Evolutionary conservation across 495 filamentous ascomycete genomes (phyloP), one percentile per base, ranked within the genome.

Genomic region (Xylaria flabelliformis): DNA sequence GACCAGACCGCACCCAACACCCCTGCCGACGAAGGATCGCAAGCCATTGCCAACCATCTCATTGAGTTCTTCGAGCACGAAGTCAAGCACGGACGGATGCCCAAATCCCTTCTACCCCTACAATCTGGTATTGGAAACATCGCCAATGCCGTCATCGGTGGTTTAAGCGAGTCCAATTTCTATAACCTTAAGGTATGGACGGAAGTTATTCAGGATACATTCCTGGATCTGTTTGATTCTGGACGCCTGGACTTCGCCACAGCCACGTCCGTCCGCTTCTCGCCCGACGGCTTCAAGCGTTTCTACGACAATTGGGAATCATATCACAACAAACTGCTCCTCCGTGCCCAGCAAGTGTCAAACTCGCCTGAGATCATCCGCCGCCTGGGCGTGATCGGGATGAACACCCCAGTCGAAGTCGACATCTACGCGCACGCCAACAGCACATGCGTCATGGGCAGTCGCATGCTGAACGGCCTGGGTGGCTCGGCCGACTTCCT

Each of bases 361-460:
- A 97, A 97, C 89, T 91, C 90, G n/a, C 94, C 94, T 73, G 94
- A 97, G 83, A 97, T 97, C 85, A 97, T 97, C 84, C 89, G 92
- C 21, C 88, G 94, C 4, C 85, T 97, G 1, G 94, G 94, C 69
- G 90, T 93, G 74, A 97, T 97, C 79, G 94, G 93, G 79, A 97
- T 97, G 94, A 97, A 97, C 87, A 97, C 94, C 2, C 94, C 94
- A 34, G 92, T 97, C 73, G 94, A 97, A 82, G 93, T 97, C 24
- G 94, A 97, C 81, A 96, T 97, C 80, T 97, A 97, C 83, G 94
- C 94, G 17, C 94, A 97, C 82, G 94, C 94, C 68, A 97, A 97
- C 90, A 90, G 87, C 76, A 97, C 94, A 61, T 94, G 92, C 81
- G 93, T 97, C 36, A 95, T 96, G 90, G 94, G 94, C 74, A 91